A percentile compares a stretch with the other conserved stretches of the same genome.
Conservation (phyloP, 2,329 filamentous ascomycete genomes). For the Teratosphaeria zuluensis region DNA sequence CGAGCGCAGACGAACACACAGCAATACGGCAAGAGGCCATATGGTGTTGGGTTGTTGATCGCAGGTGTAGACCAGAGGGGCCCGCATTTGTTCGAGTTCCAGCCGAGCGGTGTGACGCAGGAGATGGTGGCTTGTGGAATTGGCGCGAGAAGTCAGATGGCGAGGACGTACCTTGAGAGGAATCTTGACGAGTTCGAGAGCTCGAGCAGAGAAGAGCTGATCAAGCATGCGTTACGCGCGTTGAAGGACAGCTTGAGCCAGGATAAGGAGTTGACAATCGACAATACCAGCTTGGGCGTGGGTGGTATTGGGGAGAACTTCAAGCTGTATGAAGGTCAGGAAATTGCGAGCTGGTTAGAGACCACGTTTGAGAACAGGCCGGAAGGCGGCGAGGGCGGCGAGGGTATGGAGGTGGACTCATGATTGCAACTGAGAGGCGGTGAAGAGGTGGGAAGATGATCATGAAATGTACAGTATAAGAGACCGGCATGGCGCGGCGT, state of each 20-base stretch:
- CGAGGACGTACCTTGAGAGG: conserved; percentile 88
- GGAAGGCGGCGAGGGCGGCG: conserved; percentile 23
- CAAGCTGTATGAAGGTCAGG: conserved; percentile 81
- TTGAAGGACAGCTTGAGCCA: conserved; percentile 93
- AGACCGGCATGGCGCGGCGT: conserved; percentile 7
- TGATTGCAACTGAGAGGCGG: not conserved
- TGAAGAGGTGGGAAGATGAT: not conserved
- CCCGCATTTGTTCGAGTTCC: conserved; percentile 96
- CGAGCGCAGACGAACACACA: conserved; percentile 98
- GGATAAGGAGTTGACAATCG: conserved; percentile 94
- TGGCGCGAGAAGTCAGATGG: conserved; percentile 93
- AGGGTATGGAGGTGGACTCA: conserved; percentile 25
- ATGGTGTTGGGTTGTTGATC: conserved; percentile 86
- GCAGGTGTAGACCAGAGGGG: conserved; percentile 90
- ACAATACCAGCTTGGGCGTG: conserved; percentile 89
- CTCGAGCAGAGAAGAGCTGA: conserved; percentile 71
- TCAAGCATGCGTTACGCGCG: conserved; percentile 80
- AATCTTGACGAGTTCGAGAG: conserved; percentile 75
- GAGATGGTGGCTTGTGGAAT: conserved; percentile 97
- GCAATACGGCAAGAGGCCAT: conserved; percentile 91
- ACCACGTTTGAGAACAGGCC: conserved; percentile 44
- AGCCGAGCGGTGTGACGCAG: conserved; percentile 88
- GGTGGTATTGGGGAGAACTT: conserved; percentile 83
- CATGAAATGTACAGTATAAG: not conserved
- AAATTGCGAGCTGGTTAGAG: conserved; percentile 79